Evolutionary conservation across 1,284 basidiomycete genomes (phyloP).

Genomic region (Rhodotorula sp.): DNA sequence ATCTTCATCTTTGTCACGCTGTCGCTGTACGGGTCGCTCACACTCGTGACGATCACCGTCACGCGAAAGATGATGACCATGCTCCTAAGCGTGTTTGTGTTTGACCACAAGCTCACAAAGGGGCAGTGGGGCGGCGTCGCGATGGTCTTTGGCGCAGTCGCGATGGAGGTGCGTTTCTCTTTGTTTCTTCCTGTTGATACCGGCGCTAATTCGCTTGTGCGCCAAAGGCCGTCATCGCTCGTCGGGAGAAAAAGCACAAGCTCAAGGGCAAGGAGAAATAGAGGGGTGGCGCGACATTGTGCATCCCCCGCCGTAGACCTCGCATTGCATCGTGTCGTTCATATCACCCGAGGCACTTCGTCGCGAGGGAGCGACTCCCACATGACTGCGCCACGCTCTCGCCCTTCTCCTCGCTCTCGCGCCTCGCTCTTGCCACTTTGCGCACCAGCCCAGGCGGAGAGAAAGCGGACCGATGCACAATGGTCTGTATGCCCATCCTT

Average conservation of each 20-base stretch:
- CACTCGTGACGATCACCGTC: constrained; percentile 88
- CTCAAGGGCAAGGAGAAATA: constrained; percentile 2
- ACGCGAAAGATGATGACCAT: constrained; percentile 99
- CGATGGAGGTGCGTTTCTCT: constrained; percentile 23
- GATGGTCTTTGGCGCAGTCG: constrained; percentile 69
- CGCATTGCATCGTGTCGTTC: constrained; percentile 2
- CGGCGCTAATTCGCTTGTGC: neutral
- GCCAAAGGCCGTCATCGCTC: constrained; percentile 27
- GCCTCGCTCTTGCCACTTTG: no score
- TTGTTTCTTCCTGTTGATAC: neutral
- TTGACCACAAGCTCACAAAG: constrained; percentile 77
- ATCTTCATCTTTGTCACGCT: constrained; percentile 98
- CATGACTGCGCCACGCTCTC: no score
- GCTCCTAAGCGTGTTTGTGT: constrained; percentile 90
- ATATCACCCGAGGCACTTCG: neutral
- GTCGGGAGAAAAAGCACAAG: constrained; percentile 26
- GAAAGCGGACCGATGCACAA: no score
- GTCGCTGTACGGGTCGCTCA: constrained; percentile 91
- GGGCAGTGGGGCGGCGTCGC: constrained; percentile 91
- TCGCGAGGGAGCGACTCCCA: no score
- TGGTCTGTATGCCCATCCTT: no score
- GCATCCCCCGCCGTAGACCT: neutral
- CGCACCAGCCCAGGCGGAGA: no score
- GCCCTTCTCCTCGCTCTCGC: no score
- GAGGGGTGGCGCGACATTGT: neutral